These are phyloP conservation scores for Phascolomyces articulosus DNA, from an alignment of 371 early-diverging fungal species.

Conservation along the genomic window DNA sequence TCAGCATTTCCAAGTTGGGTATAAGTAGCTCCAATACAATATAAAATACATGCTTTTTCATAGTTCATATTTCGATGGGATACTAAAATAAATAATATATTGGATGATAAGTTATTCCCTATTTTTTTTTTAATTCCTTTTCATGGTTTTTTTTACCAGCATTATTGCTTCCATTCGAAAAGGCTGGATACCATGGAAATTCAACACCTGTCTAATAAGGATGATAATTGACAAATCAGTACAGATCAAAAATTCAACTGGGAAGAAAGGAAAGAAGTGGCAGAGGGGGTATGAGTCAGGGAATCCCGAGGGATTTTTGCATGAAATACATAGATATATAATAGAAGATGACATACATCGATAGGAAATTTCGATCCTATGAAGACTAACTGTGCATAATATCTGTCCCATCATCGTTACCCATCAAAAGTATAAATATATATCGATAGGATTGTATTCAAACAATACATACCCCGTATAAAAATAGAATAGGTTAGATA, in stretches of 20 bases:
- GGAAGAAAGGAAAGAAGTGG: too few species aligned
- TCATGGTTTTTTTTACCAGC: neutral
- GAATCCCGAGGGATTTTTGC: too few species aligned
- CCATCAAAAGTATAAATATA: too few species aligned
- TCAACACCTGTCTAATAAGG: slow-evolving; percentile 60
- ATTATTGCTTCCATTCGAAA: neutral
- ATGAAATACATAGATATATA: too few species aligned
- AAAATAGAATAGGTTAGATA: too few species aligned
- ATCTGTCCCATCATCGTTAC: too few species aligned
- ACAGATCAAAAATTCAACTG: too few species aligned
- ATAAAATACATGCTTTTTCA: slow-evolving; percentile 83
- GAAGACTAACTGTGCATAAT: slow-evolving; percentile 85
- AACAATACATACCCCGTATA: too few species aligned
- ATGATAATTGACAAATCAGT: neutral
- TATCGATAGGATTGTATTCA: too few species aligned
- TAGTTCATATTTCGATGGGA: slow-evolving; percentile 72
- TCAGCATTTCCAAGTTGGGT: slow-evolving; percentile 74
- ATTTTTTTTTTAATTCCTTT: too few species aligned
- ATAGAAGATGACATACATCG: slow-evolving; percentile 55
- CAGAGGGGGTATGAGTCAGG: too few species aligned
- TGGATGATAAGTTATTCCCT: neutral
- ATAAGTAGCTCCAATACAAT: slow-evolving; percentile 84
- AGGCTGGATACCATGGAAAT: slow-evolving; percentile 66
- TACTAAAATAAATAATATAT: too few species aligned
- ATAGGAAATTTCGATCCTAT: slow-evolving; percentile 82